Percentiles rank a stretch among this genome's conserved stretches.
phyloP scores from a whole-genome alignment of 768 basidiomycete species.

The Psilocybe cyanescens region DNA sequence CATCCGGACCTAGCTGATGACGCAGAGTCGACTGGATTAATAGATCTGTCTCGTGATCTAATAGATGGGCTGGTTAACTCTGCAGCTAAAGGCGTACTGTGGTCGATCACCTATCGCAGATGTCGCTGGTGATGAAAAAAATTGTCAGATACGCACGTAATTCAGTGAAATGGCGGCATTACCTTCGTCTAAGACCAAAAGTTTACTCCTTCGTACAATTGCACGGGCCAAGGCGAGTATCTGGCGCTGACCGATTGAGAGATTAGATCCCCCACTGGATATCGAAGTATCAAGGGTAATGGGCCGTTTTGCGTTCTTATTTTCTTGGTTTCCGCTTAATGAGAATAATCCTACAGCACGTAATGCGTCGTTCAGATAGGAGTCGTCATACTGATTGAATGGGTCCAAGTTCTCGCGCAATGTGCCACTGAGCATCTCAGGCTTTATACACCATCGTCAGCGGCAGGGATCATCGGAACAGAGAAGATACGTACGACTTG shows the following conservation, averaged over 20 bases:
- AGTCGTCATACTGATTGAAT: constrained; percentile 57
- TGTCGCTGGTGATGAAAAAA: constrained; percentile 33
- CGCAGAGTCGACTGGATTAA: constrained; percentile 72
- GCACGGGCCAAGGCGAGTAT: constrained; percentile 67
- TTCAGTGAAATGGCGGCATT: constrained; percentile 10
- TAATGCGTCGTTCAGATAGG: constrained; percentile 37
- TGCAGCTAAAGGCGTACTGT: constrained; percentile 30
- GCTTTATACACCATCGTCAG: constrained; percentile 17
- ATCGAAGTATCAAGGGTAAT: constrained; percentile 48
- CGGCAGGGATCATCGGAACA: background rate
- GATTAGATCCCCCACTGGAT: constrained; percentile 62
- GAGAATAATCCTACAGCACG: constrained; percentile 40
- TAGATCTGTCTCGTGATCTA: constrained; percentile 61
- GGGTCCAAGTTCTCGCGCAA: constrained; percentile 68
- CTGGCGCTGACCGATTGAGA: constrained; percentile 77
- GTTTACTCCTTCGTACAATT: constrained; percentile 55
- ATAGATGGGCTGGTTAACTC: background rate
- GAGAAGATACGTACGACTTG: constrained; percentile 37
- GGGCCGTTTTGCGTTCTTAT: constrained; percentile 46
- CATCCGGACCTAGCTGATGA: constrained; percentile 58
- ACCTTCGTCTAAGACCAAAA: constrained; percentile 67
- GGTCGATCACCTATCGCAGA: constrained; percentile 52
- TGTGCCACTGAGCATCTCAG: constrained; percentile 39
- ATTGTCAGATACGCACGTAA: constrained; percentile 6
- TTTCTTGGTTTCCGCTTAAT: constrained; percentile 25